These are phyloP conservation scores for Naganishia kalamii DNA, from an alignment of 768 basidiomycete species.

Conservation along the genomic window DNA sequence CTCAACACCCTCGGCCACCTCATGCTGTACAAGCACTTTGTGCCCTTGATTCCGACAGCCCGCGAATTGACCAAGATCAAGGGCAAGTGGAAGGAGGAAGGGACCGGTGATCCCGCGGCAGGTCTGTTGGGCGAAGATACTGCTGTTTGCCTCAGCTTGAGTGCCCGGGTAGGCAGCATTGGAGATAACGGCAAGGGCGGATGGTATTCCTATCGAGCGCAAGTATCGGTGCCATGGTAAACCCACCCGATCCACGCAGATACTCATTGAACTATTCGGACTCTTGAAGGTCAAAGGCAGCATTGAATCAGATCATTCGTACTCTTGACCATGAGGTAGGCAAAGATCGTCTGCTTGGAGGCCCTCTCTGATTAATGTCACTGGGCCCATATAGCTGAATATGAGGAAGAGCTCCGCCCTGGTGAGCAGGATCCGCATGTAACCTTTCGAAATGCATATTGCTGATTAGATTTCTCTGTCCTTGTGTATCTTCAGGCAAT, in stretches of 20 bases:
- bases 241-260: not conserved
- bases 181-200: conserved; percentile 48
- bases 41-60: conserved; percentile 46
- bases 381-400: conserved; percentile 26
- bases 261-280: conserved; percentile 12
- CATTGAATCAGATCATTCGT: conserved; percentile 48
- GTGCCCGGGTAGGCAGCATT: conserved; percentile 49
- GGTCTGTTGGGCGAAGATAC: conserved; percentile 35
- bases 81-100: conserved; percentile 19
- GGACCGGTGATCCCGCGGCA: conserved; percentile 41
- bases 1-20: conserved; percentile 51
- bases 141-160: conserved; percentile 45
- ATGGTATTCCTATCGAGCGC: conserved; percentile 44
- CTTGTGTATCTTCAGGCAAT: conserved; percentile 30
- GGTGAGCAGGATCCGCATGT: conserved; percentile 33
- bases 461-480: conserved; percentile 19
- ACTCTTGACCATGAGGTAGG: conserved; percentile 48
- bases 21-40: conserved; percentile 50
- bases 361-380: not conserved
- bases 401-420: conserved; percentile 46
- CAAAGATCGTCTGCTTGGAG: conserved; percentile 18
- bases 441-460: conserved; percentile 30
- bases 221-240: conserved; percentile 17
- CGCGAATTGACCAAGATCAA: conserved; percentile 31
- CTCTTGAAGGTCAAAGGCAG: conserved; percentile 47